These are phyloP conservation scores for Tetradesmus obliquus DNA, from an alignment of 139 green algal genomes.

Conservation along the genomic window DNA sequence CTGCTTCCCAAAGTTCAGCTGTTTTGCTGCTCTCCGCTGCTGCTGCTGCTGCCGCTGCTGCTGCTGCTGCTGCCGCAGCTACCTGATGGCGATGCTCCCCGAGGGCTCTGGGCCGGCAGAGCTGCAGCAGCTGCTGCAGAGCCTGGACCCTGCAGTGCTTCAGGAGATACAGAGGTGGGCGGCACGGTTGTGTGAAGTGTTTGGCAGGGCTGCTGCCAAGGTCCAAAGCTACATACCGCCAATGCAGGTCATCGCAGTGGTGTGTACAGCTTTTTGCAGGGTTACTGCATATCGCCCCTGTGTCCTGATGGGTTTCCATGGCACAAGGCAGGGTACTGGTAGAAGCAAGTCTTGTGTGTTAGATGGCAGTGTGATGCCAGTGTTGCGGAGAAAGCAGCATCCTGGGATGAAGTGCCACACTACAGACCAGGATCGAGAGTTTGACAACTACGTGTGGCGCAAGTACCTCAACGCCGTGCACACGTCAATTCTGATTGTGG, in stretches of 20 bases:
- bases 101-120: constrained; percentile 6
- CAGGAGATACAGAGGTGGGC: constrained; percentile 10
- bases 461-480: too few species aligned
- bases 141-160: not conserved
- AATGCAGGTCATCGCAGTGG: not conserved
- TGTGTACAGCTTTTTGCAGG: not conserved
- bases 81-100: constrained; percentile 26
- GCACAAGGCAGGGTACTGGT: not conserved
- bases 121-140: constrained; percentile 25
- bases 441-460: too few species aligned
- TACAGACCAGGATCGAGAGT: too few species aligned
- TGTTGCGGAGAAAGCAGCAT: not conserved
- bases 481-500: not conserved
- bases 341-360: not conserved
- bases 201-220: not conserved
- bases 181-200: not conserved
- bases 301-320: not conserved
- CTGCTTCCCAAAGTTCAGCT: too few species aligned
- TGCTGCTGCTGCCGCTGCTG: not conserved
- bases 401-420: too few species aligned
- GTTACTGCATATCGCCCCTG: not conserved
- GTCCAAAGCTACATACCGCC: not conserved
- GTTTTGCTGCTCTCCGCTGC: not conserved
- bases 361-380: too few species aligned
- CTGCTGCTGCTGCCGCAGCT: not conserved